Conservation (phyloP, 768 basidiomycete genomes). For the Crucibulum laeve region DNA sequence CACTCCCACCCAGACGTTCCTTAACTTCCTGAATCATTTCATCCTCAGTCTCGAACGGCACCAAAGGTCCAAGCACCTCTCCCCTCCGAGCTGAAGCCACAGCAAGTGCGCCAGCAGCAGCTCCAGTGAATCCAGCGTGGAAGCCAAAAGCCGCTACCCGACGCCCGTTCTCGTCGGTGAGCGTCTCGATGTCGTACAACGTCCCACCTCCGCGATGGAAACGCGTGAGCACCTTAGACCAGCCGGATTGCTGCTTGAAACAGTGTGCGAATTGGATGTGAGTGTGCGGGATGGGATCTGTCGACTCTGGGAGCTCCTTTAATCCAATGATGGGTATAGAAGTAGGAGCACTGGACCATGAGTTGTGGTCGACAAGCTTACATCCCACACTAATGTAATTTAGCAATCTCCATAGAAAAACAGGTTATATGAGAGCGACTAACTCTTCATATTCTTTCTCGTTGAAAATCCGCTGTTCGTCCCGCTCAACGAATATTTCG, state of each 20-base stretch:
- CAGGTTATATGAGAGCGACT: conserved; percentile 25
- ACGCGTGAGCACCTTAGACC: conserved; percentile 80
- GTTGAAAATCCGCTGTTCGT: conserved; percentile 91
- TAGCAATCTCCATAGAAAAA: conserved; percentile 1
- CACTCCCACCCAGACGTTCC: conserved; percentile 57
- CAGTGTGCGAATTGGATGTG: conserved; percentile 99
- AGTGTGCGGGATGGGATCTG: conserved; percentile 82
- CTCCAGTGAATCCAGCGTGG: conserved; percentile 98
- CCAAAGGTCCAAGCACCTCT: conserved; percentile 57
- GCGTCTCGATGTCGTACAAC: conserved; percentile 94
- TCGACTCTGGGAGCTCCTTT: conserved; percentile 87
- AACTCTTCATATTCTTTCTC: conserved; percentile 92
- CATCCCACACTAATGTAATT: conserved; percentile 72
- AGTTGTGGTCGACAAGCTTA: conserved; percentile 78
- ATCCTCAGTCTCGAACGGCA: conserved; percentile 79
- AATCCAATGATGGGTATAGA: conserved; percentile 85
- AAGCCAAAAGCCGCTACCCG: conserved; percentile 98
- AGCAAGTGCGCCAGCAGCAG: conserved; percentile 86
- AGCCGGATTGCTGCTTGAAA: conserved; percentile 94
- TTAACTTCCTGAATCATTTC: conserved; percentile 81
- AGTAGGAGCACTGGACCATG: conserved; percentile 80
- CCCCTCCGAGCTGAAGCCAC: conserved; percentile 62
- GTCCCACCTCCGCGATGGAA: conserved; percentile 82
- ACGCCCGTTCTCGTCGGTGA: conserved; percentile 77
- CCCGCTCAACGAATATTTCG: conserved; percentile 87